Conservation (phyloP, 208 protist species). For the Naegleria fowleri region DNA sequence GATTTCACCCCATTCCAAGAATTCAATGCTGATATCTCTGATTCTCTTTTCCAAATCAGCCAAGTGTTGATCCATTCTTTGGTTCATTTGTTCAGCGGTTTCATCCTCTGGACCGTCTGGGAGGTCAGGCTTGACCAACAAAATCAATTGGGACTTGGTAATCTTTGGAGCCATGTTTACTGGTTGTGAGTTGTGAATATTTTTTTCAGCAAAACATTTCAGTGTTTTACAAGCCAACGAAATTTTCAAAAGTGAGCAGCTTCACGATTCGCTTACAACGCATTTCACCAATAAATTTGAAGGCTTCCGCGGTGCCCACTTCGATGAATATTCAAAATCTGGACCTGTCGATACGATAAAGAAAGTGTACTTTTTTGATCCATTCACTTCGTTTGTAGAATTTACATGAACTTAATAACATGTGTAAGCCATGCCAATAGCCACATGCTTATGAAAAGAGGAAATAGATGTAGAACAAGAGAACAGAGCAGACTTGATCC, state of each 20-base stretch:
- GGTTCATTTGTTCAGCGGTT: background rate
- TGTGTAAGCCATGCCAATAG: too few species aligned
- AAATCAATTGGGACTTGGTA: conserved; percentile 9
- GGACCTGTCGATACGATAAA: too few species aligned
- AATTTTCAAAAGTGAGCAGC: too few species aligned
- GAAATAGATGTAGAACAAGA: too few species aligned
- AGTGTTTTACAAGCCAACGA: background rate
- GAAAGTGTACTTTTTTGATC: too few species aligned
- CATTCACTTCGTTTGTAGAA: too few species aligned
- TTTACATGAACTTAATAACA: too few species aligned
- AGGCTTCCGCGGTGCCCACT: background rate
- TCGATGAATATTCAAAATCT: background rate
- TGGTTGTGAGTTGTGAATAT: background rate
- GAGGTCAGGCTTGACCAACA: background rate
- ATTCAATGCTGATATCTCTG: background rate
- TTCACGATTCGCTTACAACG: too few species aligned
- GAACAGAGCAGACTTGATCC: too few species aligned
- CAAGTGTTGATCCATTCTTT: background rate
- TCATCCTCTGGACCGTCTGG: background rate
- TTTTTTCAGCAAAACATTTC: background rate
- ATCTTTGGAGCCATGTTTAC: background rate
- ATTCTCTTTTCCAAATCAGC: background rate
- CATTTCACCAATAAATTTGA: background rate
- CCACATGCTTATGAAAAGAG: too few species aligned
- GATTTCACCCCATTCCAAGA: conserved; percentile 1